Base-by-base conservation (phyloP, 2,329 filamentous ascomycete genomes). In the Xylaria polymorpha region DNA sequence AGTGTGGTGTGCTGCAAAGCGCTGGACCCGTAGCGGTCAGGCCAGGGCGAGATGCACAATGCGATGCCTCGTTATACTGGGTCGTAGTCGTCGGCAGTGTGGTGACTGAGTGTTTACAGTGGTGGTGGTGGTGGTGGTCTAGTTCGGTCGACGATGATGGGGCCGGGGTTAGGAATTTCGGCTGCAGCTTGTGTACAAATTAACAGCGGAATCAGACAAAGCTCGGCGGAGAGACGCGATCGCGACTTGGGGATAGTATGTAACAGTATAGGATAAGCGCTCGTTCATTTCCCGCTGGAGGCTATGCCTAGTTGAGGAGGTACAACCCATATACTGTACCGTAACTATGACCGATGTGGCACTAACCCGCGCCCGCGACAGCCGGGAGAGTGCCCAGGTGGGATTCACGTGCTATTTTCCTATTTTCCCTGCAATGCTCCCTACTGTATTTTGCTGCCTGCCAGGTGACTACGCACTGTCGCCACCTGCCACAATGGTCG, bases 171-270 rank as follows among this genome's bases (percentile, higher is more conserved):
- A 29, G 59, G 56, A 61, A 64, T 58, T 72, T 69, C 35, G 61
- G 35, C 64, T 60, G 66, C 57, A 53, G 68, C 53, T 68, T 71
- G 59, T 70, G 67, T 70, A 71, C 59, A 67, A 67, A 65, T 64
- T 57, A 41, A 43, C 56, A 37, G 35, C 35, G 41, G 12, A 48
- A 53, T 25, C 32, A 43, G 53, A 64, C 43, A 59, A 55, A 64
- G 32, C 25, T 62, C 57, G 50, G 63, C 61, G 32, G 35, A 61
- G 35, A 64, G 64, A 72, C 71, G 71, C 71, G 71, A 72, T 73
- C 71, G 71, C 71, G 71, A 70, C 70, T 72, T 64, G 57, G 69
- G 69, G 35, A 63, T 67, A 69, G 66, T 39, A 50, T 53, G 50
- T 7, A 22, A 35, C 50, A n/a, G 48, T 41, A 20, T 55, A 55